These are phyloP conservation scores for Salvia splendens DNA, from an alignment of 257 asterid species.

Conservation along the genomic window DNA sequence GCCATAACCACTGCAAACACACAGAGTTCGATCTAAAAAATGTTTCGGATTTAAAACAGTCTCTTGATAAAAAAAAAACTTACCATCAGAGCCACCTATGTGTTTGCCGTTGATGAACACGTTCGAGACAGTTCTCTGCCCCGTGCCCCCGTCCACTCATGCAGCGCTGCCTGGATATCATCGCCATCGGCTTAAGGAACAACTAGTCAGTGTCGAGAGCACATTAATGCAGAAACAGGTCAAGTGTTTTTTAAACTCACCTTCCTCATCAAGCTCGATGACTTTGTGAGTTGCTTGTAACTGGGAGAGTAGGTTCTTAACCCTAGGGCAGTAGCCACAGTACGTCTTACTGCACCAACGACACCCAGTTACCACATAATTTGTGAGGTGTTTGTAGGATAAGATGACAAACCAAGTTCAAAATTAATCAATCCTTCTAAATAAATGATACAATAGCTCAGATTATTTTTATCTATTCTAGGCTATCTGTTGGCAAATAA, in stretches of 20 bases:
- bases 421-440: neutral
- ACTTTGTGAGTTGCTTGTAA: slow-evolving; percentile 58
- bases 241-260: slow-evolving; percentile 43
- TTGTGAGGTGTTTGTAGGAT: too few species aligned
- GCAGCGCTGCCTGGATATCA: slow-evolving; percentile 65
- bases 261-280: slow-evolving; percentile 71
- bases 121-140: slow-evolving; percentile 82
- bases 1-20: slow-evolving; percentile 51
- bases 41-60: too few species aligned
- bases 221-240: neutral
- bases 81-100: slow-evolving; percentile 85
- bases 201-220: neutral
- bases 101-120: slow-evolving; percentile 80
- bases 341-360: slow-evolving; percentile 59
- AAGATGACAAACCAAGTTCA: too few species aligned
- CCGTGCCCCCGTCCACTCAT: slow-evolving; percentile 85
- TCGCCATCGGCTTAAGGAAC: slow-evolving; percentile 60
- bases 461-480: too few species aligned
- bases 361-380: neutral
- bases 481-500: too few species aligned
- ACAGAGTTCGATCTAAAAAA: neutral
- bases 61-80: slow-evolving; percentile 14
- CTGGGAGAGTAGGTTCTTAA: slow-evolving; percentile 66
- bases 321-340: slow-evolving; percentile 66
- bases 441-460: too few species aligned